Evolutionary conservation across 257 asterid species (phyloP), one percentile per base, ranked within the genome.

Genomic region (Perilla frutescens): DNA sequence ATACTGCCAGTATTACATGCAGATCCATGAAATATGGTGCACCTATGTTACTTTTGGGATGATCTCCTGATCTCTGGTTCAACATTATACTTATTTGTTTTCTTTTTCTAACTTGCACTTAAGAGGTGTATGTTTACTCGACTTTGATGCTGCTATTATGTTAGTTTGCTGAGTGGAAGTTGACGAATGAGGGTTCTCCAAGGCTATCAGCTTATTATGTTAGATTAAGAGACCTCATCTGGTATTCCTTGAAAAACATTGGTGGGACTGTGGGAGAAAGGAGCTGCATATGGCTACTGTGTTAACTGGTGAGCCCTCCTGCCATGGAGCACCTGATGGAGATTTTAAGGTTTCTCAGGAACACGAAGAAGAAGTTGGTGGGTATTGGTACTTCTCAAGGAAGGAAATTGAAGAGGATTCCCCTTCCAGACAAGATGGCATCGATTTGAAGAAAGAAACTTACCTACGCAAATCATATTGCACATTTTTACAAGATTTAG

Each of bases 381-480:
- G 90, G 32, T 81, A 83, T 37, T 87, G 97, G 98, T 93, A 90
- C 76, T 81, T 90, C 44, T 86, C 89, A n/a, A 78, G 98, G 84
- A 87, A 81, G 81, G 98, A 92, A 79, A 84, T 92, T 67, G 98
- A 90, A 79, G 98, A 92, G 76, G 77, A 84, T 73, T 92, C 98
- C 59, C 92, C 98, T 41, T 92, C 96, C 36, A 84, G 98, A 85
- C 77, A 55, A 60, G 92, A 88, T 77, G 96, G 98, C 62, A 84
- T 92, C 54, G 96, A 90, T 81, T 82, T 90, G 84, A 92, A 87
- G 88, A 92, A 88, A 80, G 98, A 92, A 84, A 76, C 93, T 45
- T 88, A 90, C 68, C 74, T 92, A 62, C 91, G 96, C 79, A 90
- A 92, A 83, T 90, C 96, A 14, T 92, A 92, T 66, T 90, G 96